Percentiles rank a stretch among this genome's conserved stretches.
These are phyloP conservation scores for Pestalotiopsis sp. DNA, from an alignment of 2,329 filamentous ascomycete genomes.

Conservation along the genomic window DNA sequence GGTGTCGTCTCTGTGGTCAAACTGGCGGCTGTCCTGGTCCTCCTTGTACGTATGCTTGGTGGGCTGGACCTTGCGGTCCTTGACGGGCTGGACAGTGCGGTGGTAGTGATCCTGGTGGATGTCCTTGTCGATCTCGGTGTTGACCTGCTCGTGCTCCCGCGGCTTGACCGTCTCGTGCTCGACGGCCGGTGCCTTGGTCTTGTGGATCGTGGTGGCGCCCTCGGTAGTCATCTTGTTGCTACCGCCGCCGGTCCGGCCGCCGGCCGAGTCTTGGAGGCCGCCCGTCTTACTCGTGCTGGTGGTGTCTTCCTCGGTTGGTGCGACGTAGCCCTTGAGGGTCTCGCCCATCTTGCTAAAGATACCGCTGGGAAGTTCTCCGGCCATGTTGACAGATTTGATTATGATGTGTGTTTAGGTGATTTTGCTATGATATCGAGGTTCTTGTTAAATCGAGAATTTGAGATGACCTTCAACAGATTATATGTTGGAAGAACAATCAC, in stretches of 20 bases:
- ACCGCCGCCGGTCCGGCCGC: background rate
- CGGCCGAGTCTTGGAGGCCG: background rate
- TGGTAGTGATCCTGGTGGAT: constrained; percentile 11
- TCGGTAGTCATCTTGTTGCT: background rate
- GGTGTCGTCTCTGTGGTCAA: constrained; percentile 4
- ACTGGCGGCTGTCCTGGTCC: background rate
- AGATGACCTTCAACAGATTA: fast-evolving
- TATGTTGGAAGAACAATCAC: background rate
- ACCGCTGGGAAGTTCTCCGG: background rate
- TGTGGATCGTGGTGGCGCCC: constrained; percentile 6
- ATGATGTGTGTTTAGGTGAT: background rate
- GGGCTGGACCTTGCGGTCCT: constrained; percentile 8
- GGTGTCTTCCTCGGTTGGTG: background rate
- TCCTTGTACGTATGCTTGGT: constrained; percentile 6
- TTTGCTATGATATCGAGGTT: background rate
- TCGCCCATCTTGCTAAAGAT: background rate
- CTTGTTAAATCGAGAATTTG: background rate
- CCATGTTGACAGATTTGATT: background rate
- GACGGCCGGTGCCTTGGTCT: constrained; percentile 1
- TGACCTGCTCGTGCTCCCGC: constrained; percentile 7
- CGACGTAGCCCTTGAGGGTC: background rate
- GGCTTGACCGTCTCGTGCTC: constrained; percentile 7
- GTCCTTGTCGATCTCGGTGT: constrained; percentile 9
- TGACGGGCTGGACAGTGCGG: constrained; percentile 4
- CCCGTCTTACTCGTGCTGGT: background rate